Evolutionary conservation across 768 basidiomycete species (phyloP), one percentile per base, ranked within the genome.

Genomic region (Mrakia gelida): DNA sequence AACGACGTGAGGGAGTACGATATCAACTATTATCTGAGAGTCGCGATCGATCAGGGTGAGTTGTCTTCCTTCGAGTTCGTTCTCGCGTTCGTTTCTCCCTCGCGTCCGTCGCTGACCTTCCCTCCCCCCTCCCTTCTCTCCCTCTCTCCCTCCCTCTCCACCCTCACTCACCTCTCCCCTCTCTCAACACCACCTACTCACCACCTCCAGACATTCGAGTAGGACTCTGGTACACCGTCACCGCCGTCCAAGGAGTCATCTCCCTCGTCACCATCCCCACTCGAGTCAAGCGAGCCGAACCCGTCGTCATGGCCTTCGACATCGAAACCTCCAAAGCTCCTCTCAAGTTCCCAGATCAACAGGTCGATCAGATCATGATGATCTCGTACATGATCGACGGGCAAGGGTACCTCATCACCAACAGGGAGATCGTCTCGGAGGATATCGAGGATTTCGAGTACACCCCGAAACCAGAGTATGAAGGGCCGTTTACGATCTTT

Each of bases 311-410:
- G 93, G 97, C 97, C 0, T 99, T 88, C 84, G 97, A 98, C 90
- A 99, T 99, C 83, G 97, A 99, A 85, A 95, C 94, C 26, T 96
- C 95, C 1, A 99, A 99, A 86, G 92, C 93, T n/a, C 96, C 97
- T n/a, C 89, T 98, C 81, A 98, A 98, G 85, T 98, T 98, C 83
- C 96, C 97, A 0, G 97, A 98, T 86, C 92, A 95, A 81, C 89
- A 90, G 10, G 91, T 93, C 34, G 97, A 98, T 86, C 95, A 98
- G 83, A 94, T 99, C 81, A 99, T 99, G 96, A 99, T 99, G 97
- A 98, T 99, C 80, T 99, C 97, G 63, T 99, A 98, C 85, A 98
- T 99, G 95, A 87, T 99, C 26, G 97, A 99, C 83, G 96, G 95
- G 0, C 93, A 95, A 67, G 97, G 97, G 0, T 99, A 92, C 83